These are phyloP conservation scores for Larix sibirica DNA, from an alignment of 83 land plant species.

Conservation along the genomic window DNA sequence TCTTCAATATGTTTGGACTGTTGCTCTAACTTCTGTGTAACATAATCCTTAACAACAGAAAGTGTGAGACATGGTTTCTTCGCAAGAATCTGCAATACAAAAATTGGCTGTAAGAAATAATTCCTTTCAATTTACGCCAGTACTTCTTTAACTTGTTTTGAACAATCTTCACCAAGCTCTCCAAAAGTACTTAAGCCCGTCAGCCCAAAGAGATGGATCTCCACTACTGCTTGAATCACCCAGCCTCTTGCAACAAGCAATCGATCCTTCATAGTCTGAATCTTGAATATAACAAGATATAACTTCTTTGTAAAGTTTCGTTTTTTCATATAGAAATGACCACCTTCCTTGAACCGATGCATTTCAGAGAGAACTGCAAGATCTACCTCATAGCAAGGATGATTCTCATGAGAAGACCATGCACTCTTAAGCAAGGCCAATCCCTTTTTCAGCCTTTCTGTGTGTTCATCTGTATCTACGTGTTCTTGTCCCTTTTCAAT, in stretches of 20 bases:
- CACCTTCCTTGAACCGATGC: constrained; percentile 89
- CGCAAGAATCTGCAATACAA: constrained; percentile 83
- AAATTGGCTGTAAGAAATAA: constrained; percentile 85
- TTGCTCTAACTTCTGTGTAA: constrained; percentile 86
- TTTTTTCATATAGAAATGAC: constrained; percentile 86
- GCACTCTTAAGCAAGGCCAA: constrained; percentile 37
- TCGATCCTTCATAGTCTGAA: constrained; percentile 88
- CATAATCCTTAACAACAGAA: constrained; percentile 88
- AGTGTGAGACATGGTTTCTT: constrained; percentile 85
- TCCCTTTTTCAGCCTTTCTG: constrained; percentile 65
- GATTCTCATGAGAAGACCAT: no score
- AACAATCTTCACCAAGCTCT: constrained; percentile 94
- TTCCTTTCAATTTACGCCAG: constrained; percentile 85
- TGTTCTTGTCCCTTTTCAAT: constrained; percentile 19
- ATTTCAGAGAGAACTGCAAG: constrained; percentile 88
- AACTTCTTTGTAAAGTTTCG: constrained; percentile 95
- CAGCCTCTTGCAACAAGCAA: constrained; percentile 89
- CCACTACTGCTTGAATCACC: constrained; percentile 92
- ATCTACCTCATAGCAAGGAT: constrained; percentile 68
- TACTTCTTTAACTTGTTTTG: constrained; percentile 91
- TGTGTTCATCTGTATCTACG: constrained; percentile 23
- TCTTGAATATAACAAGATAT: constrained; percentile 93
- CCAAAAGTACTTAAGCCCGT: constrained; percentile 87
- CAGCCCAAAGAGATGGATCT: constrained; percentile 91
- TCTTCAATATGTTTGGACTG: constrained; percentile 87